Evolutionary conservation across 1,284 basidiomycete genomes (phyloP).

Genomic region (Mycosarcoma maydis): DNA sequence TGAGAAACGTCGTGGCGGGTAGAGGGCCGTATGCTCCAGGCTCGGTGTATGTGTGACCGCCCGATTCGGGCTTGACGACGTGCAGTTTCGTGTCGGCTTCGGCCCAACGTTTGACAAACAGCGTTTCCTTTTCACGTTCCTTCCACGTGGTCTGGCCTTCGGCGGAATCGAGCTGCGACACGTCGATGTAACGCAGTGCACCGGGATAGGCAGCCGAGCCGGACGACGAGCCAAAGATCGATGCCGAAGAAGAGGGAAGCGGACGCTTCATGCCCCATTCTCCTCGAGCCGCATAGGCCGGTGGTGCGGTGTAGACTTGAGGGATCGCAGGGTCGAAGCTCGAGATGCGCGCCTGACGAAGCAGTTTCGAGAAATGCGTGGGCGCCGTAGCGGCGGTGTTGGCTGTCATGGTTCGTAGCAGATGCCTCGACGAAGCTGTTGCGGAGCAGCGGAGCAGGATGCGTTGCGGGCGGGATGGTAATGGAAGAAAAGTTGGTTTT

Average conservation of each 20-base stretch:
- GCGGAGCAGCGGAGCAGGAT: too few species aligned
- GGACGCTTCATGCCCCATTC: slow-evolving; percentile 63
- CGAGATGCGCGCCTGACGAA: slow-evolving; percentile 53
- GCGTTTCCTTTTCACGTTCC: slow-evolving; percentile 54
- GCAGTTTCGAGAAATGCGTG: slow-evolving; percentile 52
- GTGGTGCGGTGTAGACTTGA: slow-evolving; percentile 60
- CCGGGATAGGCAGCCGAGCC: slow-evolving; percentile 46
- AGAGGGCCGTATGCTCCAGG: slow-evolving; percentile 34
- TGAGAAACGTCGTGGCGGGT: slow-evolving; percentile 37
- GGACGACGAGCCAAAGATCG: slow-evolving; percentile 50
- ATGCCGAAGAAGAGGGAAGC: slow-evolving; percentile 47
- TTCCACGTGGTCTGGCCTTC: slow-evolving; percentile 59
- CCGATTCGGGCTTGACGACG: slow-evolving; percentile 20
- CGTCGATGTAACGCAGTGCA: slow-evolving; percentile 54
- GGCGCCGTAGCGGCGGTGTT: slow-evolving; percentile 36
- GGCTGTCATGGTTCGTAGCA: slow-evolving; percentile 30
- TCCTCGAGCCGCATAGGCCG: slow-evolving; percentile 56
- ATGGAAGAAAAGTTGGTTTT: too few species aligned
- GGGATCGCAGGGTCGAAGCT: slow-evolving; percentile 54
- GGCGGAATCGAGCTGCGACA: slow-evolving; percentile 47
- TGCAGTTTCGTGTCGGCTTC: slow-evolving; percentile 56
- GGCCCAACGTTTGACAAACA: slow-evolving; percentile 55
- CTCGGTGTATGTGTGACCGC: slow-evolving; percentile 11
- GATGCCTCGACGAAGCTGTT: too few species aligned
- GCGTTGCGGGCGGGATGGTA: too few species aligned